phyloP scores from a whole-genome alignment of 2,329 filamentous ascomycete genomes.

The Paraphoma sp. region DNA sequence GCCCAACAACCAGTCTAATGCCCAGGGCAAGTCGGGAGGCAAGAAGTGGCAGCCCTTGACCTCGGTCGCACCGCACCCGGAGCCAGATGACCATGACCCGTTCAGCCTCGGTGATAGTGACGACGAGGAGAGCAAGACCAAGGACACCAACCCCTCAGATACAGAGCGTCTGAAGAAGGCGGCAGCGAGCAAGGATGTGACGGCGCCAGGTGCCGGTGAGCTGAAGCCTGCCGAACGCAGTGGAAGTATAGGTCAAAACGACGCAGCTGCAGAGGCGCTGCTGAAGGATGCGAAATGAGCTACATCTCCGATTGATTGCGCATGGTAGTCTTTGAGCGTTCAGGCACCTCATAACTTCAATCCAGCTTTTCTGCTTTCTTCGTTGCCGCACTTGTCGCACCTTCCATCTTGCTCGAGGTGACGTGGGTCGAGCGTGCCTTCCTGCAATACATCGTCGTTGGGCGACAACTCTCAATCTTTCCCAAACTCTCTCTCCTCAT shows the following conservation, averaged over 20 bases:
- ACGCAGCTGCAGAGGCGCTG: conserved; percentile 56
- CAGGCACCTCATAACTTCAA: background rate
- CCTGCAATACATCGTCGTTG: too few species aligned
- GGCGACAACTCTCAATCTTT: background rate
- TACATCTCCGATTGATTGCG: background rate
- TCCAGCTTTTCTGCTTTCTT: background rate
- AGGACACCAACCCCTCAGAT: conserved; percentile 63
- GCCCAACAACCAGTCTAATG: conserved; percentile 34
- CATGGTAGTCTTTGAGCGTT: background rate
- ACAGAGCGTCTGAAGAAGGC: conserved; percentile 58
- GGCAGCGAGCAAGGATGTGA: conserved; percentile 48
- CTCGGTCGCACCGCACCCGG: conserved; percentile 81
- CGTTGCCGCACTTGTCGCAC: too few species aligned
- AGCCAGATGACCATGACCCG: conserved; percentile 84
- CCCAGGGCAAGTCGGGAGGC: conserved; percentile 60
- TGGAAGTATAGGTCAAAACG: conserved; percentile 52
- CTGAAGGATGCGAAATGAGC: conserved; percentile 47
- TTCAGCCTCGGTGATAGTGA: conserved; percentile 97
- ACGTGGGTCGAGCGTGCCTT: too few species aligned
- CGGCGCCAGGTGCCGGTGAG: conserved; percentile 23
- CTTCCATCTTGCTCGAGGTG: background rate
- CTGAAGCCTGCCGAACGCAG: conserved; percentile 50
- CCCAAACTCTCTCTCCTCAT: background rate
- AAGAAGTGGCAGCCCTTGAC: conserved; percentile 99
- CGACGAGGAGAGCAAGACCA: conserved; percentile 79